Base-by-base conservation (phyloP, 176 grass and related monocot species). In the Juncus effusus region DNA sequence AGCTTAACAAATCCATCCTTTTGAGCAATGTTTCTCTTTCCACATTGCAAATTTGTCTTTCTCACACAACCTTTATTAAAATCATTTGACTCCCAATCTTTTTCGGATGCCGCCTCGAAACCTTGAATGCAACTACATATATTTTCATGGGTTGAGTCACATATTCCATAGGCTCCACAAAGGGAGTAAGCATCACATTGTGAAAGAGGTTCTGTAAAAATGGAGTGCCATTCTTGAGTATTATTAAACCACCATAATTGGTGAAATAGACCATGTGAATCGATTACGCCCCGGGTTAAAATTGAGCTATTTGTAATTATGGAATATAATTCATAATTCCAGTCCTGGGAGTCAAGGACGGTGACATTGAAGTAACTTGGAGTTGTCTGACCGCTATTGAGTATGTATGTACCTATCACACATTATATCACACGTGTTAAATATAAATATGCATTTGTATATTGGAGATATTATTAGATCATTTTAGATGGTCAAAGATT, bases 101-200 rank as follows among this genome's bases (percentile, higher is more conserved):
- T 54, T 1, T 60, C 40, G 45, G 51, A 57, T 36, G 38, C 10
- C 8, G 13, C 19, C 14, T 13, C 1, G 13, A 83, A 83, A 13
- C 80, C 80, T 6, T 54, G 10, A 8, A 83, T 16, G 52, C 80
- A 83, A 3, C 39, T 77, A 60, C 80, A 83, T 7, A 13, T 15
- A 11, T 52, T 42, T 10, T 38, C 5, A 6, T 10, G 28, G 11
- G 2, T 77, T 6, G 60, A 53, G 6, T 51, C 59, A 56, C 80
- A 82, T 42, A 60, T 65, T n/a, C 74, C 67, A 13, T 77, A 83
- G 7, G 66, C 15, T 36, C 74, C 80, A 4, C 74, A 83, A 37
- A 64, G 39, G 6, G 67, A 60, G 7, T 61, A 77, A 3, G 65
- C 74, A 13, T 49, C 45, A 28, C 80, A 82, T 56, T 63, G 47